Conservation (phyloP, 2,329 filamentous ascomycete genomes). For the Colletotrichum sp. region DNA sequence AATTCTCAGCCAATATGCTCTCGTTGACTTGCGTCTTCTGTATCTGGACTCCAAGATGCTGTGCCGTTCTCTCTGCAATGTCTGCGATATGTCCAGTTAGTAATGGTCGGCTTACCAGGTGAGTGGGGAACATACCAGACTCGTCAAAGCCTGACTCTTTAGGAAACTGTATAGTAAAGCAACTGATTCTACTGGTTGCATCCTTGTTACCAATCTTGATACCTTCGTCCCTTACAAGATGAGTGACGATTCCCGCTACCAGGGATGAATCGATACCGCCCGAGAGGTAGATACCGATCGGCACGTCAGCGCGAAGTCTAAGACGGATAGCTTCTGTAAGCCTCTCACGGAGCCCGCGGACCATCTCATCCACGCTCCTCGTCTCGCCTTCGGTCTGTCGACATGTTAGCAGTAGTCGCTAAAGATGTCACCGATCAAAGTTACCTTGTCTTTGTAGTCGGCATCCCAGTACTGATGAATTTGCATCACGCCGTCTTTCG, state of each 20-base stretch:
- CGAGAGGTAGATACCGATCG: constrained; percentile 59
- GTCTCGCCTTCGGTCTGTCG: constrained; percentile 37
- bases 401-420: background rate
- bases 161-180: constrained; percentile 59
- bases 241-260: constrained; percentile 59
- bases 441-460: constrained; percentile 56
- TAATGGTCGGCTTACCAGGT: accelerated
- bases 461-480: constrained; percentile 57
- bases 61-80: constrained; percentile 17
- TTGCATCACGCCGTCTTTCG: constrained; percentile 37
- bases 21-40: constrained; percentile 30
- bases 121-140: constrained; percentile 32
- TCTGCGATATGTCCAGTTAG: background rate
- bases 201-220: constrained; percentile 46
- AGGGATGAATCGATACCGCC: constrained; percentile 64
- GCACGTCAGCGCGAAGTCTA: constrained; percentile 61
- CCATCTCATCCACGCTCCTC: constrained; percentile 54
- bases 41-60: constrained; percentile 33
- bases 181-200: constrained; percentile 26
- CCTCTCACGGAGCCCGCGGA: constrained; percentile 51
- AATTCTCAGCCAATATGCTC: constrained; percentile 28
- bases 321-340: constrained; percentile 56
- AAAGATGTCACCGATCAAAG: accelerated
- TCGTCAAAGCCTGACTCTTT: constrained; percentile 54
- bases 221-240: constrained; percentile 52